Evolutionary conservation across 2,329 filamentous ascomycete species (phyloP).

Genomic region (Alternaria rosae): DNA sequence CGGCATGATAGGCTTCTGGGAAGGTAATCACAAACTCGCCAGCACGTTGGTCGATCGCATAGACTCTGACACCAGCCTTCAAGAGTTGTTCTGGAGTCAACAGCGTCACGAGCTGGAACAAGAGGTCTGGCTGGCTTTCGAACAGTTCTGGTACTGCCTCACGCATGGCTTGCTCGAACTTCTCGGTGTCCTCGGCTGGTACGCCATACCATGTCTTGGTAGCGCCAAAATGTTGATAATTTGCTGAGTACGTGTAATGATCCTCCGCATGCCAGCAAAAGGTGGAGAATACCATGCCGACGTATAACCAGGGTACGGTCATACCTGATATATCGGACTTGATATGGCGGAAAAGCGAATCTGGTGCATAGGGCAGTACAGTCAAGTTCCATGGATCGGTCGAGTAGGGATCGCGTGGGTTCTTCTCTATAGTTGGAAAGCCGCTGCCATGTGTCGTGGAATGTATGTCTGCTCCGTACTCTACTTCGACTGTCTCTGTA

Average conservation of each 20-base stretch:
- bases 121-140: conserved; percentile 92
- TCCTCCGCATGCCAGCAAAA: conserved; percentile 99
- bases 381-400: conserved; percentile 97
- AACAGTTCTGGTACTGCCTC: conserved; percentile 96
- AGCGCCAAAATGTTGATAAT: conserved; percentile 97
- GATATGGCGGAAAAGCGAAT: conserved; percentile 95
- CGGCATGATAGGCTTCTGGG: conserved; percentile 94
- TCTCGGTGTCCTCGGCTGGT: conserved; percentile 88
- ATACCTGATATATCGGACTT: conserved; percentile 98
- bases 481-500: conserved; percentile 95
- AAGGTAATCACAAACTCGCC: conserved; percentile 97
- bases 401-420: conserved; percentile 85
- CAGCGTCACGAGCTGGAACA: conserved; percentile 97
- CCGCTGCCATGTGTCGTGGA: conserved; percentile 97
- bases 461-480: conserved; percentile 97
- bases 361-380: conserved; percentile 84
- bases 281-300: conserved; percentile 99
- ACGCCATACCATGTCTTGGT: conserved; percentile 99
- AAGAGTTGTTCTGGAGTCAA: conserved; percentile 91
- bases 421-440: conserved; percentile 91
- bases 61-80: conserved; percentile 92
- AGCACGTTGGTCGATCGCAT: conserved; percentile 92
- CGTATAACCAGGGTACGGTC: conserved; percentile 99
- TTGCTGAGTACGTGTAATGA: conserved; percentile 96
- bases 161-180: conserved; percentile 94